phyloP scores from a whole-genome alignment of 805 yeast species.

The Starmerella scarabaei region DNA sequence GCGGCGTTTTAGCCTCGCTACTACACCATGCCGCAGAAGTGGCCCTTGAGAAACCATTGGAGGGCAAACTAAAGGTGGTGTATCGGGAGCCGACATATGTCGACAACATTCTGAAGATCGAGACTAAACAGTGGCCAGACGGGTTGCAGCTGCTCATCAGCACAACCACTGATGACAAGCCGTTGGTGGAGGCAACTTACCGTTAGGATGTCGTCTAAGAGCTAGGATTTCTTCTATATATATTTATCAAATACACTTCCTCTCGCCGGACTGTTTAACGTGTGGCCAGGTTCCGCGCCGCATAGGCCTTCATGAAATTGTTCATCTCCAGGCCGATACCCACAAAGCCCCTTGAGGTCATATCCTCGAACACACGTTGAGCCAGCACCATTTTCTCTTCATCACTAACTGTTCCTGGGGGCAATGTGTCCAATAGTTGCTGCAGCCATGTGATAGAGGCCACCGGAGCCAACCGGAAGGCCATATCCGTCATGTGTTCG shows the following conservation, averaged over 20 bases:
- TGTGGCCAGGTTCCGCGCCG: constrained; percentile 19
- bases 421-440: constrained; percentile 42
- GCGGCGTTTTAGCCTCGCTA: constrained; percentile 73
- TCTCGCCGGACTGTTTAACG: constrained; percentile 13
- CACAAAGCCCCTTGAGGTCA: constrained; percentile 53
- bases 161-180: constrained; percentile 41
- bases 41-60: constrained; percentile 25
- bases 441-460: constrained; percentile 52
- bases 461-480: constrained; percentile 26
- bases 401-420: constrained; percentile 47
- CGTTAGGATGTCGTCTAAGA: background rate
- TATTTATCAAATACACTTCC: constrained; percentile 1
- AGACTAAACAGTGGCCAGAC: constrained; percentile 32
- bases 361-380: constrained; percentile 18
- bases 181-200: constrained; percentile 6
- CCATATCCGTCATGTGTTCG: constrained; percentile 15
- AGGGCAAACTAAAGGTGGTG: constrained; percentile 27
- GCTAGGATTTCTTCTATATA: background rate
- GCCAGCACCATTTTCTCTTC: constrained; percentile 58
- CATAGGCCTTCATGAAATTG: constrained; percentile 44
- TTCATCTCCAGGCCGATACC: constrained; percentile 57
- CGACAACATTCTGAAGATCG: constrained; percentile 59
- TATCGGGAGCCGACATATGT: constrained; percentile 68
- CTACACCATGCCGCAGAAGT: constrained; percentile 58
- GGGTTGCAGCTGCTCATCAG: constrained; percentile 28